Conservation (phyloP, 202 grass and related monocot species). For the Dendrocalamus latiflorus region DNA sequence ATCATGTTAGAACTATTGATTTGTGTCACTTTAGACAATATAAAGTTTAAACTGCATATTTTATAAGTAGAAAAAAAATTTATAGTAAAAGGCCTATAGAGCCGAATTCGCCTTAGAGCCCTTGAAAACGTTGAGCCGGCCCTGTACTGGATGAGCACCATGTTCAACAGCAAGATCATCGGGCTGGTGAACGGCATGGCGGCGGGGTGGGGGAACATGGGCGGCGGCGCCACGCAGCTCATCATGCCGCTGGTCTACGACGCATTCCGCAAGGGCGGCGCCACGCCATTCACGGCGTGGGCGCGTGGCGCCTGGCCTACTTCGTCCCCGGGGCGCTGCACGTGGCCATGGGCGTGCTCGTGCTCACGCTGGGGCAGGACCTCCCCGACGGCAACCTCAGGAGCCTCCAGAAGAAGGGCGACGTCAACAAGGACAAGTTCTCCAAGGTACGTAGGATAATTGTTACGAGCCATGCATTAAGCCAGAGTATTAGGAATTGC, state of each 20-base stretch:
- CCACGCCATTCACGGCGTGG: too few species aligned
- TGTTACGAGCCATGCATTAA: too few species aligned
- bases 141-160: slow-evolving; percentile 96
- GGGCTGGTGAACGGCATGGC: slow-evolving; percentile 63
- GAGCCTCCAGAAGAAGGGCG: slow-evolving; percentile 57
- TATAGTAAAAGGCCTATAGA: too few species aligned
- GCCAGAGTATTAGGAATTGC: too few species aligned
- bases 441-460: too few species aligned
- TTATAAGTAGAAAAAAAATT: too few species aligned
- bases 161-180: slow-evolving; percentile 91
- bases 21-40: too few species aligned
- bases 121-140: too few species aligned
- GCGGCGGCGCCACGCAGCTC: slow-evolving; percentile 78
- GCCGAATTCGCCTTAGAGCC: too few species aligned
- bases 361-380: slow-evolving; percentile 67
- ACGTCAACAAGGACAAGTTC: slow-evolving; percentile 57
- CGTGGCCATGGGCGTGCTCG: slow-evolving; percentile 53
- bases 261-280: slow-evolving; percentile 20
- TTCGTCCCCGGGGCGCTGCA: slow-evolving; percentile 52
- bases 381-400: slow-evolving; percentile 78
- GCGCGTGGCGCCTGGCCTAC: too few species aligned
- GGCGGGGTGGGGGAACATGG: slow-evolving; percentile 76
- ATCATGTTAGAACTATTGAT: too few species aligned
- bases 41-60: too few species aligned
- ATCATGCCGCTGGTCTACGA: slow-evolving; percentile 90